A percentile compares a stretch with the other conserved stretches of the same genome.
These are phyloP conservation scores for Serendipita indica DNA, from an alignment of 768 basidiomycete species.

Conservation along the genomic window DNA sequence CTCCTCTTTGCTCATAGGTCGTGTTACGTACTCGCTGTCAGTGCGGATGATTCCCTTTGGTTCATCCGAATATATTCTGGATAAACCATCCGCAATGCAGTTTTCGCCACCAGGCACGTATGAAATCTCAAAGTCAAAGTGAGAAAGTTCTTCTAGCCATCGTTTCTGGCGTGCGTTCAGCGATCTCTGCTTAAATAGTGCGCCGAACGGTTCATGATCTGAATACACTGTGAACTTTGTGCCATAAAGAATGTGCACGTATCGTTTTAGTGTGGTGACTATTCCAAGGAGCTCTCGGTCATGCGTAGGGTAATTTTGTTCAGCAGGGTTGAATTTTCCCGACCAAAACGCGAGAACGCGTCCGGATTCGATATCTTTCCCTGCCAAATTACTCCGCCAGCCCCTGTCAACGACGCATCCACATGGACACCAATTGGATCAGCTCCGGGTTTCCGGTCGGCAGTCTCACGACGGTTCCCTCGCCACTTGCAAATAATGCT, in stretches of 20 bases:
- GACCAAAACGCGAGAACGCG: constrained; percentile 24
- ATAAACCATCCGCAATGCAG: constrained; percentile 21
- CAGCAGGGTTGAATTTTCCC: constrained; percentile 24
- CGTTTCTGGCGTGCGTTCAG: constrained; percentile 24
- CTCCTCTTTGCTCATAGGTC: not conserved
- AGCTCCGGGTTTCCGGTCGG: not conserved
- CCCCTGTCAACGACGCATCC: constrained; percentile 22
- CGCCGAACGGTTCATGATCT: constrained; percentile 22
- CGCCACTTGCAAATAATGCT: constrained; percentile 1
- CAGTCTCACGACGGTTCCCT: not conserved
- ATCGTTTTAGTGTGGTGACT: constrained; percentile 19
- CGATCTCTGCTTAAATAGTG: constrained; percentile 23
- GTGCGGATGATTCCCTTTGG: not conserved
- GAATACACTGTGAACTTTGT: constrained; percentile 21
- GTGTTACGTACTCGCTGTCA: not conserved
- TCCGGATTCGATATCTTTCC: constrained; percentile 20
- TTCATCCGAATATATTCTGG: constrained; percentile 12
- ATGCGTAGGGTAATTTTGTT: constrained; percentile 29
- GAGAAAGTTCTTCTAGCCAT: constrained; percentile 25
- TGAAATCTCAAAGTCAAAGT: constrained; percentile 22
- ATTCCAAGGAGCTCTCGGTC: constrained; percentile 28
- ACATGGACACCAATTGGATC: constrained; percentile 18
- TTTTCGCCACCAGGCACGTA: constrained; percentile 25
- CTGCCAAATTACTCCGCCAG: constrained; percentile 21
- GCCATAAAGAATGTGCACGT: constrained; percentile 23